Conservation (phyloP, 148 eudicot species). For the Bassia scoparia region DNA sequence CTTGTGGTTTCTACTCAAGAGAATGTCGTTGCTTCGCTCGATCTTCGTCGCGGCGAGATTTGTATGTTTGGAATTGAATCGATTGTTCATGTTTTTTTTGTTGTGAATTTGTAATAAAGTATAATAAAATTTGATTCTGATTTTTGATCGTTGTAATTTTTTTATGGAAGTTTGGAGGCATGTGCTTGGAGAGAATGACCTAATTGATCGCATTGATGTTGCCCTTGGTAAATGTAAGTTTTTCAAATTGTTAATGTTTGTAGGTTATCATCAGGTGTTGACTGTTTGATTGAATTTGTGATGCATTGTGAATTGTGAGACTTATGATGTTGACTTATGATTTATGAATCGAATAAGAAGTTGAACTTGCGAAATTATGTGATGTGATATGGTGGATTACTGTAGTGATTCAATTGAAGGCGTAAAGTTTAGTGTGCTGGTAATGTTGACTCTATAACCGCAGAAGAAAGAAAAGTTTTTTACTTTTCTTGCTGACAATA, state of each 20-base stretch:
- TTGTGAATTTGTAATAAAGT: neutral
- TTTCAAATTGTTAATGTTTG: constrained; percentile 3
- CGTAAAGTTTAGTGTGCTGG: neutral
- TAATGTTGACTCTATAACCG: neutral
- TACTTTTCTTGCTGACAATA: neutral
- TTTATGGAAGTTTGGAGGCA: constrained; percentile 85
- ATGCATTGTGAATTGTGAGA: neutral
- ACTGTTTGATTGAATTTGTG: neutral
- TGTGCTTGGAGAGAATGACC: constrained; percentile 71
- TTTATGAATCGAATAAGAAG: neutral
- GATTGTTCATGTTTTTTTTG: neutral
- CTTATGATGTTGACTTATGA: neutral
- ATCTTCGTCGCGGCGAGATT: constrained; percentile 94
- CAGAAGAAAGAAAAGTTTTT: neutral
- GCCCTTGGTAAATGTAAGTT: constrained; percentile 87
- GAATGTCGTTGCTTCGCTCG: constrained; percentile 84
- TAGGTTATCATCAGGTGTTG: neutral
- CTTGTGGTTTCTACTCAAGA: constrained; percentile 83
- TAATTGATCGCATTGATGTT: constrained; percentile 62
- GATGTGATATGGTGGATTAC: neutral
- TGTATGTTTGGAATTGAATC: constrained; percentile 37
- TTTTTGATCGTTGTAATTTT: constrained; percentile 18
- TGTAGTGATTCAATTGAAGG: neutral
- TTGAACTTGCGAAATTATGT: neutral
- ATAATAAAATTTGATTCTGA: neutral